Base-by-base conservation (phyloP, 305 asterid genomes). In the Fraxinus dipetala region DNA sequence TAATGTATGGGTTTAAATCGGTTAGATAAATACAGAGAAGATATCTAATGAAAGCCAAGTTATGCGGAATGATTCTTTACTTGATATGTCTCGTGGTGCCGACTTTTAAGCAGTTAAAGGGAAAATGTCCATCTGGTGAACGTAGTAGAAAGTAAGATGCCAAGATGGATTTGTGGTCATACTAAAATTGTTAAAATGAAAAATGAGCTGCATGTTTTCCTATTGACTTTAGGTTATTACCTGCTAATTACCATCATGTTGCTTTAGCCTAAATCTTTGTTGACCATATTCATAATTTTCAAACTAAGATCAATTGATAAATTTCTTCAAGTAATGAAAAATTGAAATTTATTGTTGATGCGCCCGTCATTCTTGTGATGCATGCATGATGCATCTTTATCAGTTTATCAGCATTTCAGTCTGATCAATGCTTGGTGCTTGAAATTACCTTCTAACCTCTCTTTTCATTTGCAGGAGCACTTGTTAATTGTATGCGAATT, bases 401-500 rank as follows among this genome's bases (percentile, higher is more conserved):
- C 40, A 28, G 75, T 14, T 63, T 69, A 72, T 34, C 32, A 61
- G 32, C 22, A 34, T 31, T 34, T 69, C 75, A 34, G 36, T 72
- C 78, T 75, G 48, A 78, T 83, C 65, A 35, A 78, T 69, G 81
- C 75, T 77, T 81, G 45, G 72, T 79, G 30, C 61, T 72, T 72
- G 70, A 65, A 48, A 35, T 80, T 75, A 75, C 67, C 51, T 51
- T 48, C 11, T 7, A 35, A 85, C 72, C 74, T 11, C 61, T 75
- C 45, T 81, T 75, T 85, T 4, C 79, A 51, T 82, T 80, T 85
- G 88, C 97, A 95, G 99, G 99, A 95, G 82, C 99, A 95, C 90
- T 89, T 95, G 84, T 85, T 95, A 87, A 95, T 95, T 88, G 98
- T 95, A 40, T 95, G 99, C 74, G 99, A 95, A 87, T 90, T 95